Base-by-base conservation (phyloP, 2,329 filamentous ascomycete species). In the Hypoxylon rubiginosum region DNA sequence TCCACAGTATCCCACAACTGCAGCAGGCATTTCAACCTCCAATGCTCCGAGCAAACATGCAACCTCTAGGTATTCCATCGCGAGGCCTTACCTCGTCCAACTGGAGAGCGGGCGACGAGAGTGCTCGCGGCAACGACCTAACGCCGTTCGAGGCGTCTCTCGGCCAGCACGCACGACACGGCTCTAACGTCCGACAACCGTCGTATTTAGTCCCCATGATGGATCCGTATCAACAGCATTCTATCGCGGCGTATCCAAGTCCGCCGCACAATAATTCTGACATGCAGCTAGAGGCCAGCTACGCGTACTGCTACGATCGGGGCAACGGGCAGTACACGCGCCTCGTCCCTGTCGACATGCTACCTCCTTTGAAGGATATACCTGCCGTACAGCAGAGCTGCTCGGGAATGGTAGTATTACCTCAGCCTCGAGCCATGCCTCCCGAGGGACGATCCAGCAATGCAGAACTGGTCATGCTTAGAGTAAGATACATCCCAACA, bases 331-430 rank as follows among this genome's bases (percentile, higher is more conserved):
- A 79, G 50, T 85, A 82, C 63, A 88, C 87, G 4, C 80, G 83
- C 2, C 81, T 90, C 0, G 78, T 89, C 13, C 85, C 85, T 0
- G 86, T 84, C 0, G 87, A 90, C 66, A 79, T 82, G 77, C 75
- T 89, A 10, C 83, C 32, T 82, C 78, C 73, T 56, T 83, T 83
- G 15, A 80, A 73, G 39, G 76, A 82, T 48, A 77, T 89, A 4
- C 82, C 83, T 1, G 71, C 79, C 1, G 58, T 78, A 1, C 80
- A 86, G 73, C 61, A 72, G 9, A 76, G 74, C 36, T 74, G 75
- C 21, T 68, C 71, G 6, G 82, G 83, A 11, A 82, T 88, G 82
- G 74, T 85, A 4, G 78, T 86, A 5, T 73, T 88, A 19, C 82
- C 83, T 0, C 69, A 78, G 8, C 80, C 84, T 15, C 73, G 74